Base-by-base conservation (phyloP, 495 filamentous ascomycete genomes). In the Aspergillus steynii region DNA sequence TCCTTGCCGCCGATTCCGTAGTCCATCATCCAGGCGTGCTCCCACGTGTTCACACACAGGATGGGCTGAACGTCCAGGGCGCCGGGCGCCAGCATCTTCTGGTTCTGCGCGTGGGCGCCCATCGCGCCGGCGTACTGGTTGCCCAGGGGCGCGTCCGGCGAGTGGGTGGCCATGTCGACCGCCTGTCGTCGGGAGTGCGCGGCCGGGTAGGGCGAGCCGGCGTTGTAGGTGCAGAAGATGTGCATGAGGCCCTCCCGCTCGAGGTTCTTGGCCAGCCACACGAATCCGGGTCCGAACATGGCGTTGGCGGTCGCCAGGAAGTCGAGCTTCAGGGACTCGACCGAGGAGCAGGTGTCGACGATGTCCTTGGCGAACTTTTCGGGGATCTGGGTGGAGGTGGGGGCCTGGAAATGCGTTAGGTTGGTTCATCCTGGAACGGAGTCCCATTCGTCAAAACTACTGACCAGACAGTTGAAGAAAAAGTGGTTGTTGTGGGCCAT, bases 231-330 rank as follows among this genome's bases (percentile, higher is more conserved):
- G 63, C 84, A 82, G 60, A 99, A 83, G 67, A 97, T 88, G 67
- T 87, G 85, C 74, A 94, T 78, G 56, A 83, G 72, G 6, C 71
- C 72, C 64, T 85, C 80, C 52, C 66, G 60, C 60, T 74, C 74
- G 29, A 77, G 64, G 68, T 78, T 78, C 66, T 78, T 81, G 61
- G 96, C 89, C 53, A 99, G 88, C 95, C 95, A 99, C 65, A 98
- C 92, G 79, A 93, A 98, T 56, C 93, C 95, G 1, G 93, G 92
- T 50, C 96, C 96, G 79, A 99, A 99, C 93, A 98, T 97, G 74
- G 86, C 82, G 62, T 83, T 78, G 58, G 96, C 95, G 5, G 92
- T 96, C 58, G 85, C 81, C 63, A 96, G 76, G 76, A 98, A 87
- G 65, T 93, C 88, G 62, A 79, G 74, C 69, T 87, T 87, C 27